Conservation (phyloP, 23 red algal genomes). For the Chondrus crispus region DNA sequence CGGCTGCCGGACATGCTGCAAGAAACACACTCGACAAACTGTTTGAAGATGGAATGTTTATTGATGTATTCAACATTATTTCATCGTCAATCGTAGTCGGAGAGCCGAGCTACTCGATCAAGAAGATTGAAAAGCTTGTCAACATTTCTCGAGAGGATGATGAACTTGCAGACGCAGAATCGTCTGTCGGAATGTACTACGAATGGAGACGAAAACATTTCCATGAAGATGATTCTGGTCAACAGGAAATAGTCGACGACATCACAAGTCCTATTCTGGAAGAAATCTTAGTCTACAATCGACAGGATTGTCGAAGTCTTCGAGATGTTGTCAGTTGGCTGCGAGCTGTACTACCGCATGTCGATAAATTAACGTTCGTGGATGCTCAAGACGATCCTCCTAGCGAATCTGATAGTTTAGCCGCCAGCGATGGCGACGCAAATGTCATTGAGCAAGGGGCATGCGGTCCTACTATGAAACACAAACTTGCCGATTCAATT, state of each 20-base stretch:
- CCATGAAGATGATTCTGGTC: not conserved
- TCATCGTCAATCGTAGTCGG: conserved; percentile 40
- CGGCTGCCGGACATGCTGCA: conserved; percentile 14
- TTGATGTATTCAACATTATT: conserved; percentile 72
- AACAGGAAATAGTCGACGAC: not conserved
- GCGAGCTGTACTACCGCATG: not conserved
- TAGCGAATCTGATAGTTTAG: not conserved
- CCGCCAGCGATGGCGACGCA: not conserved
- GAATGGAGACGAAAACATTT: conserved; percentile 61
- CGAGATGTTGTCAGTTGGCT: conserved; percentile 62
- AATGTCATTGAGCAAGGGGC: conserved; percentile 41
- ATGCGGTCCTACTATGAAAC: conserved; percentile 41
- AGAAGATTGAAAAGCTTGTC: conserved; percentile 67
- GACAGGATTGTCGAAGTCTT: conserved; percentile 73
- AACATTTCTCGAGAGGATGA: conserved; percentile 53
- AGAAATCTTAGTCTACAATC: conserved; percentile 61
- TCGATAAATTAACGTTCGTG: not conserved
- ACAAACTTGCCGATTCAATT: conserved; percentile 40
- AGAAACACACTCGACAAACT: conserved; percentile 13
- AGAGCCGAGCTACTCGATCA: conserved; percentile 77
- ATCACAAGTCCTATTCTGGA: conserved; percentile 1
- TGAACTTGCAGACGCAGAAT: conserved; percentile 70
- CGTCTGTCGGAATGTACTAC: conserved; percentile 81
- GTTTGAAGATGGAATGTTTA: conserved; percentile 43
- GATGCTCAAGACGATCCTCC: not conserved